phyloP scores from a whole-genome alignment of 2,329 filamentous ascomycete species.

The Pyrenophora teres region DNA sequence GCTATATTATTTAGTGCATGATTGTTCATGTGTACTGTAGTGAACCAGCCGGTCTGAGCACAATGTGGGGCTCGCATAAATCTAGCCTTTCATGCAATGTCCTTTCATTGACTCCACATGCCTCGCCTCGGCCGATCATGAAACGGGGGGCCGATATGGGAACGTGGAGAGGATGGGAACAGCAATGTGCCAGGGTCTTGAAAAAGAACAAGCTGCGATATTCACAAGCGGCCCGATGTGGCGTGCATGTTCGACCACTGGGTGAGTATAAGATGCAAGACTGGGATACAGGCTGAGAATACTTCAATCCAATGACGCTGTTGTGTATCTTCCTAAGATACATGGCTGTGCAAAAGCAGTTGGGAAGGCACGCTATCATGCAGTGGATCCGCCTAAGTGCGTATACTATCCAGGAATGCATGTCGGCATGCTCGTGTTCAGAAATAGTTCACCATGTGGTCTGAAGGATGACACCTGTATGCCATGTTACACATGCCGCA shows the following conservation, averaged over 20 bases:
- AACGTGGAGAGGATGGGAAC: slow-evolving; percentile 1
- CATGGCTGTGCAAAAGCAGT: too few species aligned
- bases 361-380: neutral
- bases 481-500: slow-evolving; percentile 7
- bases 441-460: neutral
- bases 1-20: neutral
- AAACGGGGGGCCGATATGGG: slow-evolving; percentile 4
- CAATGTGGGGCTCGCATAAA: slow-evolving; percentile 5
- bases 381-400: neutral
- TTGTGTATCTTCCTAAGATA: too few species aligned
- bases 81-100: slow-evolving; percentile 5
- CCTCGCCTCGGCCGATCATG: neutral
- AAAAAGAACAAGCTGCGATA: neutral
- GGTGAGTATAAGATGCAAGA: too few species aligned
- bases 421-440: neutral
- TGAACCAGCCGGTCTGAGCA: too few species aligned
- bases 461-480: slow-evolving; percentile 7
- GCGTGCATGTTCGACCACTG: too few species aligned
- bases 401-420: neutral
- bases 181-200: neutral
- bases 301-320: neutral
- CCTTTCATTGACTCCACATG: neutral
- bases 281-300: neutral
- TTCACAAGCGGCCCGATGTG: neutral
- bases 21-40: too few species aligned